Evolutionary conservation across 2,329 filamentous ascomycete genomes (phyloP).

Genomic region (Juglanconis sp.): DNA sequence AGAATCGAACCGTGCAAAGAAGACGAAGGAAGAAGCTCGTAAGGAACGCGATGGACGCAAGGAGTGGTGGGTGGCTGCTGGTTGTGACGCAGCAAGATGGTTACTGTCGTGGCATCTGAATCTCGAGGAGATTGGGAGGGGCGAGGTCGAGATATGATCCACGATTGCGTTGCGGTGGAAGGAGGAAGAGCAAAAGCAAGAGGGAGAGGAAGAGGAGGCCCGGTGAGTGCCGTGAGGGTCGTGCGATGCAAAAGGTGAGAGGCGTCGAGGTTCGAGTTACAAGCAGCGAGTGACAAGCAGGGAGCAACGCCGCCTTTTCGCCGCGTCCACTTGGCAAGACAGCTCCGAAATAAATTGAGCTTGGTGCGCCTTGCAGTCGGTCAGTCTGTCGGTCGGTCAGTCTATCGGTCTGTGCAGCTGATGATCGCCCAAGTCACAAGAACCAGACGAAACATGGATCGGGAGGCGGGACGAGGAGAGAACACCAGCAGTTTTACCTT

Average conservation of each 20-base stretch:
- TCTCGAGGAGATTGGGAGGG: not conserved
- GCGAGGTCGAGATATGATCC: not conserved
- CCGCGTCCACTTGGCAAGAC: too few species aligned
- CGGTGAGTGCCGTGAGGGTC: too few species aligned
- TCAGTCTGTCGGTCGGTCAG: too few species aligned
- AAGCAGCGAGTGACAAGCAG: too few species aligned
- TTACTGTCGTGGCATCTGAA: not conserved
- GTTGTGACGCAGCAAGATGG: not conserved
- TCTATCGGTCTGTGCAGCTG: not conserved
- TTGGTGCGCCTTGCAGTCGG: too few species aligned
- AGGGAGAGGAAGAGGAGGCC: not conserved
- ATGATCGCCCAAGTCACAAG: not conserved
- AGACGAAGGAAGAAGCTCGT: not conserved
- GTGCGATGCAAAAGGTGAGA: too few species aligned
- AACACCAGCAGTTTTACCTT: not conserved
- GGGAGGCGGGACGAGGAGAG: not conserved
- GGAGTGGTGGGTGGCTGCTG: not conserved
- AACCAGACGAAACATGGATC: not conserved
- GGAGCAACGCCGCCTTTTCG: too few species aligned
- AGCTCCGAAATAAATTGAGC: too few species aligned
- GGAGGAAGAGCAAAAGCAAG: not conserved
- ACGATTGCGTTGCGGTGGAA: not conserved
- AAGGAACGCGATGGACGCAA: not conserved
- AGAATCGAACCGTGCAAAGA: not conserved
- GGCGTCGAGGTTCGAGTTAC: too few species aligned